A percentile compares a stretch with the other conserved stretches of the same genome.
Conservation (phyloP, 2,329 filamentous ascomycete species). For the Xylaria arbuscula region DNA sequence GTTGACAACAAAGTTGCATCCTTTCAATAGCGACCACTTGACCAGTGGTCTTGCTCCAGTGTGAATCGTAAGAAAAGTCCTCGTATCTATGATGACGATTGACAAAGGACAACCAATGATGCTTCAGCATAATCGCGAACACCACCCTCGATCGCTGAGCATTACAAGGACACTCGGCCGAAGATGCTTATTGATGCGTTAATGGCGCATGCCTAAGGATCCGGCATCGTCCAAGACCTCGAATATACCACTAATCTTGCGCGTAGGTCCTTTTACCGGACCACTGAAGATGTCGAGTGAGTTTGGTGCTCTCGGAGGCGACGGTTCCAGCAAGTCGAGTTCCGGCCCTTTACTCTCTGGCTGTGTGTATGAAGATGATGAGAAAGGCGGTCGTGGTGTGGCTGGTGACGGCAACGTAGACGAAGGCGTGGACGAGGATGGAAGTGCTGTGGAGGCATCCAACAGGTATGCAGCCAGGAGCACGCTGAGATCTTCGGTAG, state of each 20-base stretch:
- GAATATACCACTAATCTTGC: conserved; percentile 46
- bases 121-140: not conserved
- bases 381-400: conserved; percentile 34
- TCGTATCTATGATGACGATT: not conserved
- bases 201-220: conserved; percentile 8
- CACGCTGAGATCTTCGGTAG: conserved; percentile 38
- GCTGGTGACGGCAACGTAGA: conserved; percentile 33
- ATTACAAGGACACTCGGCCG: not conserved
- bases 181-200: conserved; percentile 1
- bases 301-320: conserved; percentile 30
- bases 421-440: conserved; percentile 30
- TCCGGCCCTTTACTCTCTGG: conserved; percentile 32
- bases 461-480: conserved; percentile 42
- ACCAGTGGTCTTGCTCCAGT: not conserved
- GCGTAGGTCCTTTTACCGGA: conserved; percentile 34
- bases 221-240: conserved; percentile 41
- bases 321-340: conserved; percentile 42
- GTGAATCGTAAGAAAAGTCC: not conserved
- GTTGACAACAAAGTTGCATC: not conserved
- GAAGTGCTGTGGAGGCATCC: conserved; percentile 26
- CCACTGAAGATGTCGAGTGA: conserved; percentile 35
- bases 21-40: not conserved
- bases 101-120: not conserved
- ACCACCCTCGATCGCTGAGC: not conserved
- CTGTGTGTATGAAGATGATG: conserved; percentile 26